Percentiles rank a stretch among this genome's conserved stretches.
phyloP scores from a whole-genome alignment of 2,329 filamentous ascomycete genomes.

The Aspergillus sp. region DNA sequence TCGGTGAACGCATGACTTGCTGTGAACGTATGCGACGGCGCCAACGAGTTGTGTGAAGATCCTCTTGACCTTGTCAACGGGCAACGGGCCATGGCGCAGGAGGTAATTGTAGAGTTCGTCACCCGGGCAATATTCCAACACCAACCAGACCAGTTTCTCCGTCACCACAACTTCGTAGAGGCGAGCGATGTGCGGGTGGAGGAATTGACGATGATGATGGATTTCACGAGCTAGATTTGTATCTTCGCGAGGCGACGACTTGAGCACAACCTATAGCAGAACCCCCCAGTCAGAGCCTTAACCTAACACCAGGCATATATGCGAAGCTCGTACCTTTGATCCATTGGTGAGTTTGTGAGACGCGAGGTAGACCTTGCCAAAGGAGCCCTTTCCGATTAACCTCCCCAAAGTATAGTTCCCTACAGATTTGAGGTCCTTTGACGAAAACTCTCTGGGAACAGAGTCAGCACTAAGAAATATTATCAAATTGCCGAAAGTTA shows the following conservation, averaged over 20 bases:
- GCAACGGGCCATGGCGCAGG: slow-evolving; percentile 74
- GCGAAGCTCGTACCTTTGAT: slow-evolving; percentile 62
- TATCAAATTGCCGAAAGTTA: slow-evolving; percentile 9
- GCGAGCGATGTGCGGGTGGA: slow-evolving; percentile 93
- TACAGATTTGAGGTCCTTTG: slow-evolving; percentile 81
- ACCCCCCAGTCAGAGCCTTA: neutral
- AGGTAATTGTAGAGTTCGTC: slow-evolving; percentile 98
- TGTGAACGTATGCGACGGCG: slow-evolving; percentile 90
- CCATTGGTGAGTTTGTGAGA: slow-evolving; percentile 97
- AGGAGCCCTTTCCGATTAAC: slow-evolving; percentile 94
- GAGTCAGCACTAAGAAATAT: slow-evolving; percentile 4
- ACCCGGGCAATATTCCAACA: slow-evolving; percentile 91
- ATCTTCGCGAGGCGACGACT: slow-evolving; percentile 94
- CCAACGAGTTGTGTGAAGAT: slow-evolving; percentile 95
- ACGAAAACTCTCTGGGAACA: slow-evolving; percentile 74
- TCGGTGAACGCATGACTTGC: slow-evolving; percentile 89
- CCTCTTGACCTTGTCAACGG: slow-evolving; percentile 81
- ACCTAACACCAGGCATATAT: neutral
- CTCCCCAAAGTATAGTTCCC: slow-evolving; percentile 90
- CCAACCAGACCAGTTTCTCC: slow-evolving; percentile 89
- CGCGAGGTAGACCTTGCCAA: slow-evolving; percentile 96
- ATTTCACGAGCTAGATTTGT: slow-evolving; percentile 95
- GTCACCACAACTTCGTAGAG: slow-evolving; percentile 98
- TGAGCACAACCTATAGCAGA: slow-evolving; percentile 74
- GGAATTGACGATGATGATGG: slow-evolving; percentile 95